Evolutionary conservation across 23 red algal genomes (phyloP), one percentile per base, ranked within the genome.

Genomic region (Gracilaria domingensis): DNA sequence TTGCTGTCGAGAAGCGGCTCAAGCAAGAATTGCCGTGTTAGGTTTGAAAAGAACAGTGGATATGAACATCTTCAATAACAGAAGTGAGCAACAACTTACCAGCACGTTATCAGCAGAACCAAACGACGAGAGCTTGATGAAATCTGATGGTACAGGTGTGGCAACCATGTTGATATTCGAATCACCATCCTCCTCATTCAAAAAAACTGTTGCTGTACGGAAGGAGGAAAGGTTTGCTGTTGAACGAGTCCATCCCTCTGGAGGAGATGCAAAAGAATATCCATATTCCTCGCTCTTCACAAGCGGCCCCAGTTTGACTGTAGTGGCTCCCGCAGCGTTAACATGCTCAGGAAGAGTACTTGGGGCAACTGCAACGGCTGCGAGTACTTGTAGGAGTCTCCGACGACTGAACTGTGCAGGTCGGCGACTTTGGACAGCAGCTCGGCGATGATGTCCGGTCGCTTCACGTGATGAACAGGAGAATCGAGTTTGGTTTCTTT

Each of bases 141-240:
- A 94, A 51, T 94, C 91, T 4, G 73, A 57, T 44, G 80, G 48
- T 17, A 94, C 82, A 2, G 82, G 82, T 38, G 91, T 94, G 25
- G 26, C 58, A 3, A 94, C 91, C 47, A 94, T 80, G 50, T 71
- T 87, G 4, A 94, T 56, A 54, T 94, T 94, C n/a, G 81, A 81
- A 62, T 94, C 91, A 23, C 70, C 75, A 53, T 87, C 91, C n/a
- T 50, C 77, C 0, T 94, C 83, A 49, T 51, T 69, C 4, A 87
- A 4, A 39, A 80, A 94, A 24, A 94, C 62, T 11, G 83, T 94
- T 0, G 83, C 82, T 18, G 40, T 26, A 24, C 91, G 82, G 73
- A 79, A 77, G 38, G 81, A 58, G 1, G 91, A 94, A 29, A 94
- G 76, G 2, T n/a, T 38, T 6, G 89, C 79, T 0, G 71, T 79